Percentiles rank a stretch among this genome's conserved stretches.
These are phyloP conservation scores for Ananas comosus DNA, from an alignment of 176 grass and related monocot genomes.

Conservation along the genomic window DNA sequence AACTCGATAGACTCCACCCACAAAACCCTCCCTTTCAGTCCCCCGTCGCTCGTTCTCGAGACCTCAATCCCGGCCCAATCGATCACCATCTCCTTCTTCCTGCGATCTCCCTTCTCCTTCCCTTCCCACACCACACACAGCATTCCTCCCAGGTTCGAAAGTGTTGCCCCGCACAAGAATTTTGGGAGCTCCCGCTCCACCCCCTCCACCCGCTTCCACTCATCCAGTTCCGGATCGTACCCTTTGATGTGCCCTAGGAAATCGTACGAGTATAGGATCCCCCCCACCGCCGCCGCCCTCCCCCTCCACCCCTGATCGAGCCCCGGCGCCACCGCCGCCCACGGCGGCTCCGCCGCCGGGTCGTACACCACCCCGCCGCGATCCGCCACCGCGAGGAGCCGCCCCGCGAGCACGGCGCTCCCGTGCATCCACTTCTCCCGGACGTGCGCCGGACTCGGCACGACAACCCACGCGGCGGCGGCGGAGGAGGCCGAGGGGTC, in stretches of 20 bases:
- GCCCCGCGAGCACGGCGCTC: conserved; percentile 46
- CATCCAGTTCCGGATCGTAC: conserved; percentile 43
- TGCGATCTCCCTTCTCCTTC: conserved; percentile 27
- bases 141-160: conserved; percentile 53
- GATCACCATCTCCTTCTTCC: conserved; percentile 39
- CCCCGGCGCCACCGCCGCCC: conserved; percentile 51
- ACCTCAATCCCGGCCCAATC: conserved; percentile 80
- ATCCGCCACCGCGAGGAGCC: conserved; percentile 71
- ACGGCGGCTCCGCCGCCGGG: conserved; percentile 33
- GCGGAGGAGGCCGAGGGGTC: conserved; percentile 33
- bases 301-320: conserved; percentile 90
- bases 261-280: conserved; percentile 79
- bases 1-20: conserved; percentile 53
- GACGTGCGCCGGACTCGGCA: conserved; percentile 50
- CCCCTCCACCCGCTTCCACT: conserved; percentile 58
- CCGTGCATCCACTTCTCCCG: conserved; percentile 97
- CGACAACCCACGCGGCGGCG: conserved; percentile 21
- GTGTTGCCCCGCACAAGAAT: conserved; percentile 62
- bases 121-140: conserved; percentile 80
- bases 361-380: conserved; percentile 73
- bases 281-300: conserved; percentile 50
- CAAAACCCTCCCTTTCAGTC: conserved; percentile 47
- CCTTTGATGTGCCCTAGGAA: conserved; percentile 81
- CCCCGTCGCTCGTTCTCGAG: conserved; percentile 16
- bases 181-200: conserved; percentile 56